Evolutionary conservation across 345 rosid species (phyloP).

Genomic region (Salix brachista): DNA sequence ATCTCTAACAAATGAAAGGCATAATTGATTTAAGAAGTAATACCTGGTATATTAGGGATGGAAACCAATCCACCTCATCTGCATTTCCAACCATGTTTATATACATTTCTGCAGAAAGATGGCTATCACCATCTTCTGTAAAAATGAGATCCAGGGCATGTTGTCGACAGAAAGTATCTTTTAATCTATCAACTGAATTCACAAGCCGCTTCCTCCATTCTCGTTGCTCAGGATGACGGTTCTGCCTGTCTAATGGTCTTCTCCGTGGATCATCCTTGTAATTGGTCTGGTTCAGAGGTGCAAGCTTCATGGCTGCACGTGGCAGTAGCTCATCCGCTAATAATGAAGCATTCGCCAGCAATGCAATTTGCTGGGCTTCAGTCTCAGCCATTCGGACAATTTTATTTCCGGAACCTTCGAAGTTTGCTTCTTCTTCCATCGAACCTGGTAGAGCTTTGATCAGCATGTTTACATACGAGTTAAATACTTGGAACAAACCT

Average conservation of each 20-base stretch:
- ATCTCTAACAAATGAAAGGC: background rate
- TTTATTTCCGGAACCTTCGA: constrained; percentile 70
- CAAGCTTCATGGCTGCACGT: constrained; percentile 94
- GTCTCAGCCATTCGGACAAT: constrained; percentile 92
- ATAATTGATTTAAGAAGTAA: background rate
- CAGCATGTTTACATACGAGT: constrained; percentile 77
- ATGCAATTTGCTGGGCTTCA: constrained; percentile 92
- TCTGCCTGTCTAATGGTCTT: constrained; percentile 80
- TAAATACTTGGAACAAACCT: constrained; percentile 89
- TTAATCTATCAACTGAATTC: constrained; percentile 78
- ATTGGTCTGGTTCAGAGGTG: constrained; percentile 55
- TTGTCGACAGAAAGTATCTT: constrained; percentile 87
- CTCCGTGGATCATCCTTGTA: constrained; percentile 62
- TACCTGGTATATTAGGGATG: constrained; percentile 96
- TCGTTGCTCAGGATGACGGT: constrained; percentile 95
- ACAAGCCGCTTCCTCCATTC: constrained; percentile 97
- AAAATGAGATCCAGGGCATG: constrained; percentile 98
- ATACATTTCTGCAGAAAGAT: constrained; percentile 89
- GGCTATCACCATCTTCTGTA: constrained; percentile 95
- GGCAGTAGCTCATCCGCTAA: constrained; percentile 96
- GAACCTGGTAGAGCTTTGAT: constrained; percentile 95
- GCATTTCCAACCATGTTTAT: constrained; percentile 71
- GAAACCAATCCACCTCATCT: constrained; percentile 77
- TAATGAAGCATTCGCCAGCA: constrained; percentile 94
- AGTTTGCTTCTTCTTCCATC: constrained; percentile 86